phyloP scores from a whole-genome alignment of 2,329 filamentous ascomycete species.

The Phyllosticta paracitricarpa region DNA sequence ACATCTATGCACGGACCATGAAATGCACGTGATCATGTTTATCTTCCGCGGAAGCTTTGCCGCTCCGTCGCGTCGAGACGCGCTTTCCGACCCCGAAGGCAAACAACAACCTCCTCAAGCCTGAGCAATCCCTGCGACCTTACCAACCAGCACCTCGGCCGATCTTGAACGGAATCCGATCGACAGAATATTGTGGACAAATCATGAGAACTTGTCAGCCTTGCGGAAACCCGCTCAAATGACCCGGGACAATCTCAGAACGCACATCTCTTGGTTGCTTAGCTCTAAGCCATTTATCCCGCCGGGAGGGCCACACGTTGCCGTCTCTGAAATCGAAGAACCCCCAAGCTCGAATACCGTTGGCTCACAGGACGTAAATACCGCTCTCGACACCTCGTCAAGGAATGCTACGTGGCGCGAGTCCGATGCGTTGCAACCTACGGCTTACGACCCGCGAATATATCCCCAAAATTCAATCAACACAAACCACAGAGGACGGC shows the following conservation, averaged over 20 bases:
- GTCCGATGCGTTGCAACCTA: slow-evolving; percentile 14
- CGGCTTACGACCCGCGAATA: slow-evolving; percentile 14
- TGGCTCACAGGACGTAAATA: slow-evolving; percentile 14
- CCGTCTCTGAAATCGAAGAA: not conserved
- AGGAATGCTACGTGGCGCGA: slow-evolving; percentile 14
- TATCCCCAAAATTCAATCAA: slow-evolving; percentile 15
- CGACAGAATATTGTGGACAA: not conserved
- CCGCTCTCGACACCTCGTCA: slow-evolving; percentile 9
- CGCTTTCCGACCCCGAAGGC: not conserved
- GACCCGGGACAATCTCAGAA: slow-evolving; percentile 39
- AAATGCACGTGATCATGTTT: not conserved
- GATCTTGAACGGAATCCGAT: not conserved
- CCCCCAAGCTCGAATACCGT: slow-evolving; percentile 17
- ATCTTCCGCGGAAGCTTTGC: not conserved
- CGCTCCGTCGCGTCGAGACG: not conserved
- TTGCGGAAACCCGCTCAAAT: slow-evolving; percentile 19
- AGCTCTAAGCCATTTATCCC: slow-evolving; percentile 36
- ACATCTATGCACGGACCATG: not conserved
- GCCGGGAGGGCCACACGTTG: slow-evolving; percentile 9
- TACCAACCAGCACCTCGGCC: not conserved
- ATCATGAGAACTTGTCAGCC: not conserved
- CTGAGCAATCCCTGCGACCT: not conserved
- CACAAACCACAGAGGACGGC: not conserved
- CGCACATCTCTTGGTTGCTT: slow-evolving; percentile 40
- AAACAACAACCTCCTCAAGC: not conserved